These are phyloP conservation scores for Rhizopus sp. DNA, from an alignment of 371 early-diverging fungal genomes.

Conservation along the genomic window DNA sequence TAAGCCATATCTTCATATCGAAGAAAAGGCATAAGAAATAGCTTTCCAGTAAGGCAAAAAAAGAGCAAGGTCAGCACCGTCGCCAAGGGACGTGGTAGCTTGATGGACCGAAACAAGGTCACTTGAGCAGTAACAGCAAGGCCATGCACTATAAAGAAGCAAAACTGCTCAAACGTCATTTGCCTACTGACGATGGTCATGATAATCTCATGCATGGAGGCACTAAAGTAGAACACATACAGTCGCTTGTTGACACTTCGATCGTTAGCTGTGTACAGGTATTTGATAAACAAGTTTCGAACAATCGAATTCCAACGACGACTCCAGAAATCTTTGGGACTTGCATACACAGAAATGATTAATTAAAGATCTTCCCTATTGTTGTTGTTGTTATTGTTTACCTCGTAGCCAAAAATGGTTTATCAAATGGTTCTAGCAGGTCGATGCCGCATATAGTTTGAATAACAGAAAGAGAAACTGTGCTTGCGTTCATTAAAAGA, in stretches of 20 bases:
- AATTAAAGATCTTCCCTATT: no score
- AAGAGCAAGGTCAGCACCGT: neutral
- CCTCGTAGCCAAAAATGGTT: slow-evolving; percentile 15
- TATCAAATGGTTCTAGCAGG: slow-evolving; percentile 5
- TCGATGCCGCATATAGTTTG: slow-evolving; percentile 2
- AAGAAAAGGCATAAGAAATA: no score
- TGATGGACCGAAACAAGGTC: neutral
- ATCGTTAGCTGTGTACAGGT: neutral
- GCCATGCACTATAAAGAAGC: no score
- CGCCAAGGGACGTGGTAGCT: neutral
- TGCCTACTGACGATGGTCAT: no score
- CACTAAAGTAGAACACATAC: no score
- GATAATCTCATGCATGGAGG: no score
- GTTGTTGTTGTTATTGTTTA: neutral
- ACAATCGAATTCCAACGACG: slow-evolving; percentile 14
- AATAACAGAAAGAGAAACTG: neutral
- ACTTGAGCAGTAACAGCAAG: no score
- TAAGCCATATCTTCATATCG: no score
- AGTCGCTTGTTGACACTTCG: neutral
- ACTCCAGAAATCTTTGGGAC: slow-evolving; percentile 20
- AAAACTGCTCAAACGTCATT: no score
- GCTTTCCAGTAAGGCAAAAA: no score
- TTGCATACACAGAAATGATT: neutral
- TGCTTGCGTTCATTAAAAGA: neutral
- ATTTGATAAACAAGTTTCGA: slow-evolving; percentile 10